Base-by-base conservation (phyloP, 257 asterid genomes). In the Verbena officinalis region DNA sequence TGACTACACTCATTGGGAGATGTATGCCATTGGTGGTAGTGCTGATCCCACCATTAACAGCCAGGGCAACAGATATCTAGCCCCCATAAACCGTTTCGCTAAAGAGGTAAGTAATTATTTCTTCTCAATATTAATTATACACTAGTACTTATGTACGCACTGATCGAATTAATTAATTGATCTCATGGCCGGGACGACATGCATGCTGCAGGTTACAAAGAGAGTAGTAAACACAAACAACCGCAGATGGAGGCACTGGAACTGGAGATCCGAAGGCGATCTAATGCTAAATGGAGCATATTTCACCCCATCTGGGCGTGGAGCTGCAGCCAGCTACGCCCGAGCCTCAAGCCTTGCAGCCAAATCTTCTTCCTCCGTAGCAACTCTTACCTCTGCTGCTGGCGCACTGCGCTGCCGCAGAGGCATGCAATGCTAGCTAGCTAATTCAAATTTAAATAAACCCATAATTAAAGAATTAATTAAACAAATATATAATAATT, bases 21-120 rank as follows among this genome's bases (percentile, higher is more conserved):
- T 92, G 98, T 92, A 92, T 69, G 98, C 98, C 2, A 92, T 92
- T 50, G 97, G 98, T 60, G 98, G 98, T 50, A 92, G 98, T 58
- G 98, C 96, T n/a, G 43, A 76, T 53, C 98, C 98, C 36, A 92
- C 98, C 36, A 92, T 92, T 66, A 92, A 92, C 75, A 89, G 96
- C 83, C 97, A 92, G 73, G 97, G 98, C 31, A 89, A 92, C 84
- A 72, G 97, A 79, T 92, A 74, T 68, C 80, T 89, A 7, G 97
- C 98, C 69, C 95, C 98, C 2, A 49, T 19, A 66, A 78, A 89
- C 80, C 85, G 81, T 69, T 85, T 78, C 23, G 97, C 96, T 23
- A 92, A 92, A 80, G 84, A 89, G 98, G 98, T 86, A n/a, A n/a
- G n/a, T n/a, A n/a, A n/a, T 20, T 2, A 39, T 57, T 30, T 17